phyloP scores from a whole-genome alignment of 148 eudicot species.

The Chenopodium formosanum region DNA sequence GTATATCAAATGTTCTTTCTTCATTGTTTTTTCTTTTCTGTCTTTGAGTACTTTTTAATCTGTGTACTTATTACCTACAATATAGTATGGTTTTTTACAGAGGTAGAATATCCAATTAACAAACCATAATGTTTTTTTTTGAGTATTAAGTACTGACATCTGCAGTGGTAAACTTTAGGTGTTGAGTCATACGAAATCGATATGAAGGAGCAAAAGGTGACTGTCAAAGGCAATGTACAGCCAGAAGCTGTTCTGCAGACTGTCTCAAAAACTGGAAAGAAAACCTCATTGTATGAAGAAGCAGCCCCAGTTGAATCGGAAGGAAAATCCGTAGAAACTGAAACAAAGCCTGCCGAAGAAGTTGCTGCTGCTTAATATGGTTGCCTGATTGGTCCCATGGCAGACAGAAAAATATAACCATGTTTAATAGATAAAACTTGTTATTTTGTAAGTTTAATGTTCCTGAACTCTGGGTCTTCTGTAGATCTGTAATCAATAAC shows the following conservation, averaged over 20 bases:
- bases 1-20: too few species aligned
- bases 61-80: too few species aligned
- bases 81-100: too few species aligned
- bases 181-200: conserved; percentile 73
- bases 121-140: not conserved
- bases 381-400: not conserved
- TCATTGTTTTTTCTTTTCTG: too few species aligned
- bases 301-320: conserved; percentile 36
- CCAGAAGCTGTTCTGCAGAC: conserved; percentile 79
- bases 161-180: conserved; percentile 36
- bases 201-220: conserved; percentile 76
- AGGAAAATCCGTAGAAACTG: conserved; percentile 1
- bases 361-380: conserved; percentile 16
- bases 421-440: not conserved
- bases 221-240: conserved; percentile 81
- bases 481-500: conserved; percentile 2
- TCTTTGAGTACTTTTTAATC: too few species aligned
- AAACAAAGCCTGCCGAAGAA: conserved; percentile 12
- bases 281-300: conserved; percentile 69
- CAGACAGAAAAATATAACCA: not conserved
- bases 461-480: not conserved
- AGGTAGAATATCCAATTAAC: not conserved
- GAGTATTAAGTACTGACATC: not conserved
- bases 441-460: not conserved
- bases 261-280: conserved; percentile 85